Evolutionary conservation across 2,329 filamentous ascomycete genomes (phyloP).

Genomic region (Sclerotinia borealis): DNA sequence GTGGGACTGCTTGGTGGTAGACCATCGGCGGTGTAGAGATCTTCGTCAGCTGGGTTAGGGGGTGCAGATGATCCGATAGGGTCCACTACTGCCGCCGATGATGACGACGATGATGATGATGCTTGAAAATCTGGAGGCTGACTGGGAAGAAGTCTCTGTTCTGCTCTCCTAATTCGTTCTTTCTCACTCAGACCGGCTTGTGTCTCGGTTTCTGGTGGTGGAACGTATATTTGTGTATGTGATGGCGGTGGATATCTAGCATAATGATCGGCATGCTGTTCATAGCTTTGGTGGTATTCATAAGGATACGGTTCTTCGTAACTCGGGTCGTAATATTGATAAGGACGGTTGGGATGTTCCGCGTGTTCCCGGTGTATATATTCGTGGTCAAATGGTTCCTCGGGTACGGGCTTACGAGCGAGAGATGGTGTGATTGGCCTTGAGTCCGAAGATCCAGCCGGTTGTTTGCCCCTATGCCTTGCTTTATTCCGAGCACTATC

Average conservation of each 20-base stretch:
- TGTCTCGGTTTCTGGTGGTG: constrained; percentile 52
- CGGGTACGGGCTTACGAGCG: constrained; percentile 22
- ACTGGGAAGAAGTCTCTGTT: constrained; percentile 75
- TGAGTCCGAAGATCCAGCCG: constrained; percentile 19
- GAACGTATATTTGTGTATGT: constrained; percentile 45
- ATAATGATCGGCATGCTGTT: constrained; percentile 33
- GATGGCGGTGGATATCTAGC: constrained; percentile 26
- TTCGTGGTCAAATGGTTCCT: constrained; percentile 18
- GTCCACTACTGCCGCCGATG: constrained; percentile 14
- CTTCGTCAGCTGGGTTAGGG: constrained; percentile 36
- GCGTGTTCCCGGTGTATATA: constrained; percentile 9
- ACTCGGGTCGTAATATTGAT: constrained; percentile 31
- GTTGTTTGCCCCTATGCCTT: constrained; percentile 23
- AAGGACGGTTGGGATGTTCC: constrained; percentile 30
- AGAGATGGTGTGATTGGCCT: constrained; percentile 15
- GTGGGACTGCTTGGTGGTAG: constrained; percentile 27
- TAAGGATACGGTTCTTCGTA: constrained; percentile 29
- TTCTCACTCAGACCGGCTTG: constrained; percentile 72
- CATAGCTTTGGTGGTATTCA: constrained; percentile 24
- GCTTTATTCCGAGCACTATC: constrained; percentile 51
- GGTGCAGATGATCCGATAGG: constrained; percentile 37
- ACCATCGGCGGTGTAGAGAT: constrained; percentile 46
- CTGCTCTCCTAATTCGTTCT: constrained; percentile 69
- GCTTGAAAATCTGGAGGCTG: constrained; percentile 53
- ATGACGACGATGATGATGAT: constrained; percentile 36